Conservation (phyloP, 73 alveolate species). For the Stentor roeselii region DNA sequence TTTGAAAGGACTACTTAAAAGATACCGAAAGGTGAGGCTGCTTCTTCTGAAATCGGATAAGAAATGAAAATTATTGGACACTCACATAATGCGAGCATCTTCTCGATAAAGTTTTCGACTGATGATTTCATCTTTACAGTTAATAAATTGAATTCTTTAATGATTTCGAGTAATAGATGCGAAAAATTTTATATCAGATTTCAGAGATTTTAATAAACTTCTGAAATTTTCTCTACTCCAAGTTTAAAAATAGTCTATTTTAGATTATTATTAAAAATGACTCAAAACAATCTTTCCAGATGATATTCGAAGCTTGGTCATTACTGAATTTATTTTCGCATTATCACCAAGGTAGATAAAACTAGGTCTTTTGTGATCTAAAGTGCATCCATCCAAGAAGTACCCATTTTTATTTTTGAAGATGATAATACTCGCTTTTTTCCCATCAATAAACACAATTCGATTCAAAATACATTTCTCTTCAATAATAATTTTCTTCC, state of each 20-base stretch:
- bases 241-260: too few species aligned
- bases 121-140: background rate
- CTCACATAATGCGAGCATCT: background rate
- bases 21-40: background rate
- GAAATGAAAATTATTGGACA: background rate
- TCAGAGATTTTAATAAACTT: too few species aligned
- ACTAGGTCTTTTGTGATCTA: background rate
- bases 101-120: background rate
- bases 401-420: background rate
- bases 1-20: background rate
- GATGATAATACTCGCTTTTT: background rate
- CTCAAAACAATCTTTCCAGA: too few species aligned
- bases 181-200: too few species aligned
- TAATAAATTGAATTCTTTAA: too few species aligned
- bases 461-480: too few species aligned
- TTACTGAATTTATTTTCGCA: background rate
- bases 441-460: background rate
- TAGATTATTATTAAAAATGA: too few species aligned
- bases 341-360: background rate
- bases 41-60: background rate
- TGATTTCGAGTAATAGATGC: too few species aligned
- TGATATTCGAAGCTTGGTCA: background rate
- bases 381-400: background rate
- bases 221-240: too few species aligned
- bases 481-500: background rate